Evolutionary conservation across 257 asterid genomes (phyloP), one percentile per base, ranked within the genome.

Genomic region (Linaria vulgaris): DNA sequence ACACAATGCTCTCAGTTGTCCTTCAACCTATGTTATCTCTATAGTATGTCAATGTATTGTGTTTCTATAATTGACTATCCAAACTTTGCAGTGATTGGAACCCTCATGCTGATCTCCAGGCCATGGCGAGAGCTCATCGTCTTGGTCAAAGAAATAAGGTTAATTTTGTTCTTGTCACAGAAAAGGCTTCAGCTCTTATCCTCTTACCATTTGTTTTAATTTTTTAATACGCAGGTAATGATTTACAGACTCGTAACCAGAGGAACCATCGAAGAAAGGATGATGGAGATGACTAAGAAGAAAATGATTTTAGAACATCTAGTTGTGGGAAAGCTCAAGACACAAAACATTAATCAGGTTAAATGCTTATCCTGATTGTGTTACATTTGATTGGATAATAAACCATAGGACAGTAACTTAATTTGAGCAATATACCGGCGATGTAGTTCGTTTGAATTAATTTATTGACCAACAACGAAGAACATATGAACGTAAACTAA

Each of bases 91-190:
- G 99, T 51, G 99, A 94, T 72, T 94, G 99, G 99, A 94, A 90
- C 71, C 99, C 99, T 67, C 99, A 94, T 68, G 97, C 99, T 72
- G 99, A 94, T 76, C 83, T 94, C 73, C 99, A 94, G 83, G 99
- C 99, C 63, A 94, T 94, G 99, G 99, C 99, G 60, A 85, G 99
- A 78, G 99, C 99, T 74, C 99, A 94, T 72, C 89, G 97, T 64
- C 97, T 94, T 70, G 99, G 99, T 62, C 99, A 94, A 72, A 90
- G 95, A 59, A 90, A 90, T 75, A 94, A 87, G 99, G 99, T 91
- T 55, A 45, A 59, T 72, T 41, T 74, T 71, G 58, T 66, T 73
- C 50, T 50, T 68, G 61, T 37, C 56, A 13, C 22, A 52, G 73
- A 41, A 45, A 55, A 66, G 31, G 49, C 57, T 71, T 58, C 50